A percentile compares a stretch with the other conserved stretches of the same genome.
phyloP scores from a whole-genome alignment of 2,329 filamentous ascomycete genomes.

The Beauveria caledonica region DNA sequence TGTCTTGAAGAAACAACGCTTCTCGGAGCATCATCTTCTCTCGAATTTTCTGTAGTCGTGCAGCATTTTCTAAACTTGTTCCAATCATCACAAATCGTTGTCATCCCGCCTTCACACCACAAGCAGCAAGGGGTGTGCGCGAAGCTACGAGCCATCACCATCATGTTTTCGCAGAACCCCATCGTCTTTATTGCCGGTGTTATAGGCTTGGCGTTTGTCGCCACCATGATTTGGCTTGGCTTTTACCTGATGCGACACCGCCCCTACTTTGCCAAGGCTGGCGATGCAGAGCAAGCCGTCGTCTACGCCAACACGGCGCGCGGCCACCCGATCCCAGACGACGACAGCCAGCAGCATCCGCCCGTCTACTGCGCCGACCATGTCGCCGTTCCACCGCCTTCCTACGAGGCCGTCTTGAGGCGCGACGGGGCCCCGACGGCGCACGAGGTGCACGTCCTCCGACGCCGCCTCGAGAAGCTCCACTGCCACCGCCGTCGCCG shows the following conservation, averaged over 20 bases:
- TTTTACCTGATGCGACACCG: background rate
- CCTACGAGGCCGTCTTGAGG: conserved; percentile 9
- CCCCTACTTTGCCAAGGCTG: background rate
- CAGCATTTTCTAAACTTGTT: background rate
- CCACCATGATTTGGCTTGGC: background rate
- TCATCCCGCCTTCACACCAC: background rate
- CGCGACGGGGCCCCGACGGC: background rate
- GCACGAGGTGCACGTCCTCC: conserved; percentile 2
- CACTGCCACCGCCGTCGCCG: background rate
- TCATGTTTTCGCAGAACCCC: background rate
- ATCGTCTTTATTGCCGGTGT: conserved; percentile 6
- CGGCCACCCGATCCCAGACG: background rate
- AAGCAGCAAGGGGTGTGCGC: background rate
- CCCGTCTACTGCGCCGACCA: conserved; percentile 13
- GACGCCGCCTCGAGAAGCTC: background rate
- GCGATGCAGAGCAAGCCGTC: background rate
- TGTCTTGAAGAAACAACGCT: too few relatives aligned
- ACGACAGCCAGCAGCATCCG: background rate
- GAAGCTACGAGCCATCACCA: background rate
- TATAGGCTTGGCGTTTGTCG: background rate
- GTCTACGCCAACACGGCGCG: background rate
- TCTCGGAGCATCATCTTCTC: too few relatives aligned
- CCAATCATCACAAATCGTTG: background rate
- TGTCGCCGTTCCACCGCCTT: conserved; percentile 12
- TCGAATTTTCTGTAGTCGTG: too few relatives aligned